These are phyloP conservation scores for Vitis labrusca DNA, from an alignment of 164 flowering plant genomes.

Conservation along the genomic window DNA sequence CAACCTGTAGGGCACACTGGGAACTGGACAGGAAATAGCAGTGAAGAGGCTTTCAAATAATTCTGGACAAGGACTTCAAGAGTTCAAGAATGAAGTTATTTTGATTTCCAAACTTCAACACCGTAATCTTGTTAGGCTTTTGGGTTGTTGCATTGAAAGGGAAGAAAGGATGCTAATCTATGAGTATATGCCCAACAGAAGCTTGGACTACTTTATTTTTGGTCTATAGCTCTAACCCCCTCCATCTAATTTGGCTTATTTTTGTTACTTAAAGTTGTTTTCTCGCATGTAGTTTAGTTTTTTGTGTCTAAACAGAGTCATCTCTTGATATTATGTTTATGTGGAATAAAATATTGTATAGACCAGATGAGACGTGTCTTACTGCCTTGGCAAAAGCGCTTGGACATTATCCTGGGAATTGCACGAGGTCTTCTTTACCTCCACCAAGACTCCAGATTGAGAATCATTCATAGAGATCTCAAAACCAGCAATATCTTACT, in stretches of 20 bases:
- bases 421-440: conserved; percentile 28
- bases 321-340: too few relatives aligned
- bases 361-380: not conserved
- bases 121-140: conserved; percentile 15
- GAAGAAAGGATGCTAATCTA: conserved; percentile 20
- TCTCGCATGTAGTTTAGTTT: too few relatives aligned
- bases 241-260: too few relatives aligned
- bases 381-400: conserved; percentile 16
- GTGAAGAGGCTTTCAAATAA: conserved; percentile 18
- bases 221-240: not conserved
- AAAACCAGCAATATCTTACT: too few relatives aligned
- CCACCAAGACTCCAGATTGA: conserved; percentile 18
- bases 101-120: conserved; percentile 19
- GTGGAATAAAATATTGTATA: not conserved
- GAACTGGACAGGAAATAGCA: conserved; percentile 18
- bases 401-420: conserved; percentile 15
- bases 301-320: too few relatives aligned
- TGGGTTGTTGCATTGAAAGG: conserved; percentile 9
- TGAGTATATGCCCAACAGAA: conserved; percentile 18
- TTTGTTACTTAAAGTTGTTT: too few relatives aligned
- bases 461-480: too few relatives aligned
- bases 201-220: conserved; percentile 16
- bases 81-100: conserved; percentile 20
- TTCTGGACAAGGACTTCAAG: conserved; percentile 15
- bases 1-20: conserved; percentile 4